Base-by-base conservation (phyloP, 2,329 filamentous ascomycete genomes). In the Neonectria hederae region DNA sequence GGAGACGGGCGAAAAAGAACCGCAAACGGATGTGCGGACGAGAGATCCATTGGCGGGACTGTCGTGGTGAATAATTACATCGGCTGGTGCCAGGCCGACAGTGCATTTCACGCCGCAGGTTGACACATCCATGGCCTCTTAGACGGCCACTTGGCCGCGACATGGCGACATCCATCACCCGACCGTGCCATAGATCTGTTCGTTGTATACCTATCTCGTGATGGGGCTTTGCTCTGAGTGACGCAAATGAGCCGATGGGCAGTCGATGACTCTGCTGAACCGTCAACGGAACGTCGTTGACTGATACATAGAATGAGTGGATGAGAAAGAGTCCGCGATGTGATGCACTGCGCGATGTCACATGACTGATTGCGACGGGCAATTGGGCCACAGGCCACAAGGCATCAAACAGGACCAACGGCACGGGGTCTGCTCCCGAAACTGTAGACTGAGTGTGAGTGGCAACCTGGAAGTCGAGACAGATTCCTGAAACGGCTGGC, bases 11-110 rank as follows among this genome's bases (percentile, higher is more conserved):
- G 22, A 40, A 30, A 63, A 45, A 9, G 30, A 49, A 40, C 56
- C 54, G 64, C 66, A 69, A 42, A 49, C 45, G 58, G 69, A 55
- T 62, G 65, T 21, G 65, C 59, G 48, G 55, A 43, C 52, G 43
- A 46, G 40, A 11, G 19, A 30, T 66, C 49, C 32, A 69, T 72
- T 71, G 64, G 66, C 30, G 46, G 54, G 43, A 28, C 30, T 38
- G 26, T 51, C 52, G 59, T 56, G 51, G 56, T 53, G 65, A 70
- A 62, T 38, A 22, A 54, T 56, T 58, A 61, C 40, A 57, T 62
- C 48, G 32, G 28, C 38, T 35, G 48, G 60, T 54, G 11, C 48
- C 32, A 49, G 60, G 52, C 28, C 43, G 54, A 48, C 60, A 21
- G 42, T 48, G 54, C 61, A 49, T 22, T 30, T 49, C 32, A 43